phyloP scores from a whole-genome alignment of 192 early-diverging fungal genomes.

The Linnemannia zychae region DNA sequence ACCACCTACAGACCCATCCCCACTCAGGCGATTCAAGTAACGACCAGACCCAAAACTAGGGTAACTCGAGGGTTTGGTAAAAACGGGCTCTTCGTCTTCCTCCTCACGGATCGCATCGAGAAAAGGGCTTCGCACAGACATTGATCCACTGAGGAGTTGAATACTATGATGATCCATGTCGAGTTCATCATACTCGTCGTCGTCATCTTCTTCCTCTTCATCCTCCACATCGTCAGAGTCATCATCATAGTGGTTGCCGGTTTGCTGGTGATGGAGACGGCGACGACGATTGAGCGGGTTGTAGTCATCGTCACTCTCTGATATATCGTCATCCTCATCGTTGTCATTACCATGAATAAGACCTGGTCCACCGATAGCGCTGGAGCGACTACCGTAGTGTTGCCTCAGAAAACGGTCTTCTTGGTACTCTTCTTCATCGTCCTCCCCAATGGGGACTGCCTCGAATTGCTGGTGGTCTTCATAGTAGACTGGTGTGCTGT shows the following conservation, averaged over 20 bases:
- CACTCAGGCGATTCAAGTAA: constrained; percentile 26
- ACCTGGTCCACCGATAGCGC: constrained; percentile 7
- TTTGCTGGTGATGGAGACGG: constrained; percentile 10
- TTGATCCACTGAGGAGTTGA: constrained; percentile 47
- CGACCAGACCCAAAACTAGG: constrained; percentile 33
- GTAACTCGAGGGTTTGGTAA: constrained; percentile 54
- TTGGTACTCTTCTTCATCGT: constrained; percentile 49
- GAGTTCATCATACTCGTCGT: constrained; percentile 46
- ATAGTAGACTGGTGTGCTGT: constrained; percentile 29
- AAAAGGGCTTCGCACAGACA: constrained; percentile 46
- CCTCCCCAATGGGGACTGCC: constrained; percentile 17
- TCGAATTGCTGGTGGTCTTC: constrained; percentile 38
- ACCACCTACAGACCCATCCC: constrained; percentile 13
- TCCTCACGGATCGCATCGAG: constrained; percentile 54
- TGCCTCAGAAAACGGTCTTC: constrained; percentile 42
- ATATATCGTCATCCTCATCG: constrained; percentile 34
- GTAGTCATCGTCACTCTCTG: constrained; percentile 35
- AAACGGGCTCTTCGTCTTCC: constrained; percentile 48
- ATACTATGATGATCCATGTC: constrained; percentile 54
- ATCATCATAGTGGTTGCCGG: constrained; percentile 13
- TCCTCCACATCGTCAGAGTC: constrained; percentile 10
- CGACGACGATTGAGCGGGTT: constrained; percentile 7
- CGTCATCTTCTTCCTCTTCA: constrained; percentile 11
- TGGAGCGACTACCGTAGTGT: constrained; percentile 45
- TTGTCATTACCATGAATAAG: constrained; percentile 47